phyloP scores from a whole-genome alignment of 2,329 filamentous ascomycete species.

The Parastagonospora nodorum region DNA sequence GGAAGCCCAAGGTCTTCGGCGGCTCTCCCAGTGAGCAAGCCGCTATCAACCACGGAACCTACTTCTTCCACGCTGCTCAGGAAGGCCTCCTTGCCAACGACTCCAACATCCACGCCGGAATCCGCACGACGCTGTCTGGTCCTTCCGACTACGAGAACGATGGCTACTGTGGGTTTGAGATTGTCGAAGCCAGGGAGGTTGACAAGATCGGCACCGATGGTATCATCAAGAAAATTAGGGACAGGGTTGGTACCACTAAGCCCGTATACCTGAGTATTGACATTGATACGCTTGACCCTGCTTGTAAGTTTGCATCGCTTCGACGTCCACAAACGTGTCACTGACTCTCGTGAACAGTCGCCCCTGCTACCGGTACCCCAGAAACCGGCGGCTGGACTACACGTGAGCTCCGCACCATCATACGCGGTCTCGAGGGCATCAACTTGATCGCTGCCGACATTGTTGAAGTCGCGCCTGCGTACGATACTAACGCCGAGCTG shows the following conservation, averaged over 20 bases:
- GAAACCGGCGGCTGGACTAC: slow-evolving; percentile 80
- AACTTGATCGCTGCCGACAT: slow-evolving; percentile 74
- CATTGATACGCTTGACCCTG: slow-evolving; percentile 86
- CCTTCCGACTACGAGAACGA: slow-evolving; percentile 84
- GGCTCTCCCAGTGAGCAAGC: slow-evolving; percentile 77
- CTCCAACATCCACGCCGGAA: slow-evolving; percentile 85
- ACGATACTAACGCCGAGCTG: slow-evolving; percentile 73
- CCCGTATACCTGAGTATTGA: slow-evolving; percentile 85
- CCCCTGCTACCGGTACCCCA: slow-evolving; percentile 74
- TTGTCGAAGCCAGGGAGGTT: slow-evolving; percentile 75
- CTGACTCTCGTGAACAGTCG: slow-evolving; percentile 53
- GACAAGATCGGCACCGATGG: slow-evolving; percentile 72
- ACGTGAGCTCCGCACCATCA: slow-evolving; percentile 72
- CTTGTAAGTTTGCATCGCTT: slow-evolving; percentile 57
- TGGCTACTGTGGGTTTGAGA: slow-evolving; percentile 82
- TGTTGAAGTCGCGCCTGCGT: slow-evolving; percentile 74
- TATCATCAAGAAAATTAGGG: slow-evolving; percentile 77
- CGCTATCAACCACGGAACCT: slow-evolving; percentile 83
- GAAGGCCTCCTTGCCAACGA: slow-evolving; percentile 81
- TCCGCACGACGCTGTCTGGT: slow-evolving; percentile 79
- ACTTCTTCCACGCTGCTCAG: slow-evolving; percentile 81
- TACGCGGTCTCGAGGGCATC: slow-evolving; percentile 70
- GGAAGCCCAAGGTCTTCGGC: slow-evolving; percentile 86
- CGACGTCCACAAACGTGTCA: background rate
- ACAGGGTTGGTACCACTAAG: slow-evolving; percentile 73